A percentile compares a stretch with the other conserved stretches of the same genome.
Conservation (phyloP, 768 basidiomycete genomes). For the Chiua virens region DNA sequence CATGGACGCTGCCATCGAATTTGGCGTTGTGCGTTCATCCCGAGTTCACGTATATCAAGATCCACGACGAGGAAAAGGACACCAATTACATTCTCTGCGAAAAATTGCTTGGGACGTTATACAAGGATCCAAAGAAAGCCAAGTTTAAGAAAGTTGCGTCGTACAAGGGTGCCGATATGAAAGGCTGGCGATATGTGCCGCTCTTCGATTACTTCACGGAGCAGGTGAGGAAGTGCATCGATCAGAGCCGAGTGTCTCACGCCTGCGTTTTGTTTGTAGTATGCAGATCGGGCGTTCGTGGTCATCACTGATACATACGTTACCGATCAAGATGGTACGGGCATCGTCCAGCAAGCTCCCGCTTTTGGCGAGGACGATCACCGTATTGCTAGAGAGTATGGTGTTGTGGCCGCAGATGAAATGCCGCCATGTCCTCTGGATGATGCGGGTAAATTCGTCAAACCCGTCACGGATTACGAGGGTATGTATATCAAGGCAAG, state of each 20-base stretch:
- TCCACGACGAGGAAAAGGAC: constrained; percentile 84
- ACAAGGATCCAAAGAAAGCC: constrained; percentile 97
- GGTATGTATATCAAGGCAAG: constrained; percentile 88
- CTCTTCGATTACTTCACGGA: constrained; percentile 97
- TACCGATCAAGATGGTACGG: constrained; percentile 90
- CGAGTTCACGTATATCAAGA: constrained; percentile 94
- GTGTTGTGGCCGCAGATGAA: constrained; percentile 81
- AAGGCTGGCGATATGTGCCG: constrained; percentile 93
- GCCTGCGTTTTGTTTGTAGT: constrained; percentile 48
- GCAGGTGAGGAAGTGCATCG: constrained; percentile 50
- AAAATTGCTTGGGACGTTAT: constrained; percentile 78
- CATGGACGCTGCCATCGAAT: constrained; percentile 97
- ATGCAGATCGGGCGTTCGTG: constrained; percentile 85
- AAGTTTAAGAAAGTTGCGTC: constrained; percentile 89
- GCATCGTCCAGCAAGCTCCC: constrained; percentile 98
- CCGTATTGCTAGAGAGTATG: constrained; percentile 83
- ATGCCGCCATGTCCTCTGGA: constrained; percentile 97
- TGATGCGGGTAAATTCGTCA: constrained; percentile 84
- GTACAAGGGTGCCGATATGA: constrained; percentile 91
- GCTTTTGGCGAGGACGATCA: constrained; percentile 99
- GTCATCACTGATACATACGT: constrained; percentile 93
- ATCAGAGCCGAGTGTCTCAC: neutral
- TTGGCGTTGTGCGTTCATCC: constrained; percentile 95
- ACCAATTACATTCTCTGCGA: constrained; percentile 93
- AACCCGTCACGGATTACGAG: constrained; percentile 85